Conservation (phyloP, 169 alveolate genomes). For the Plasmodium billcollinsi region DNA sequence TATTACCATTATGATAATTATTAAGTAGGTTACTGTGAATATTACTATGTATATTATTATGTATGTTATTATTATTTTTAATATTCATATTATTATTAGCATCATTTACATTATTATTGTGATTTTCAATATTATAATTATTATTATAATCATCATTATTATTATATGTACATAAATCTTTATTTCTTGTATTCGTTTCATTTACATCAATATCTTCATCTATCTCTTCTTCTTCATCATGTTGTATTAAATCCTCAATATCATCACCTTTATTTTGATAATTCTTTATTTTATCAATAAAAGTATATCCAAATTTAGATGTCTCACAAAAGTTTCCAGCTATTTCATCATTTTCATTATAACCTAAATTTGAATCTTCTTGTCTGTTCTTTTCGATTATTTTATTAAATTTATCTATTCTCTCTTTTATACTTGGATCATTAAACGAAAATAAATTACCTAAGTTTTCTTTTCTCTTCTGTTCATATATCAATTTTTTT, state of each 20-base stretch:
- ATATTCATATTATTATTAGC: not conserved
- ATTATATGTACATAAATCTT: not conserved
- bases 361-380: constrained; percentile 7
- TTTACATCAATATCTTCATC: constrained; percentile 3
- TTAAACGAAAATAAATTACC: constrained; percentile 52
- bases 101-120: not conserved
- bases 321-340: constrained; percentile 42
- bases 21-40: not conserved
- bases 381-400: constrained; percentile 60
- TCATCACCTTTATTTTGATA: constrained; percentile 18
- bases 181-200: not conserved
- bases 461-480: constrained; percentile 42
- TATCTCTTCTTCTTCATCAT: constrained; percentile 47
- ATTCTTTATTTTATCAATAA: constrained; percentile 34
- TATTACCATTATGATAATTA: not conserved
- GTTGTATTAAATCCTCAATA: constrained; percentile 66
- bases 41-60: not conserved
- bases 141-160: not conserved
- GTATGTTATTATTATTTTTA: not conserved
- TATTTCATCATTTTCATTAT: constrained; percentile 35
- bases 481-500: constrained; percentile 70
- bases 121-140: not conserved
- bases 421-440: constrained; percentile 64
- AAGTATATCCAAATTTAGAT: constrained; percentile 72
- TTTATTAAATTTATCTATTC: constrained; percentile 41